Evolutionary conservation across 1,284 basidiomycete species (phyloP), one percentile per base, ranked within the genome.

Genomic region (Coriolopsis trogii): DNA sequence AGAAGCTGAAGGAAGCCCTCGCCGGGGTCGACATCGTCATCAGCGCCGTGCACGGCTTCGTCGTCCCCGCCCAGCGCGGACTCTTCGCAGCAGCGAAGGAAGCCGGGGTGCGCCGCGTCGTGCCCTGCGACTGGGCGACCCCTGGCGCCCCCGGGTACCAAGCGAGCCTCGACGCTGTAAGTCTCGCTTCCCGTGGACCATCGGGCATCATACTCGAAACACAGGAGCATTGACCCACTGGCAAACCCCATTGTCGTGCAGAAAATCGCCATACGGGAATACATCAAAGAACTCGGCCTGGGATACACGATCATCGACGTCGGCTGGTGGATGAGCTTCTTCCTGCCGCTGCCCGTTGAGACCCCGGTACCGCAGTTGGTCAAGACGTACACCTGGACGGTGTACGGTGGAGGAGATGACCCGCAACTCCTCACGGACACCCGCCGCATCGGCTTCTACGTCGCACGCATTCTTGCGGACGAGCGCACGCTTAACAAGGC

Each of bases 301-400:
- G 29, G 38, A 6, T 61, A 63, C 47, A 65, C 63, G 18, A 58
- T 63, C 49, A 53, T 65, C 45, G 62, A 63, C 50, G 51, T 62
- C 47, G 62, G 63, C 16, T 63, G 56, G 55, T 63, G 60, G 62
- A 60, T 59, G 58, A 58, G 63, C 46, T 21, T 56, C n/a, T n/a
- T 36, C 16, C 42, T 65, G 6, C 58, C 63, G 15, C 37, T 37
- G 15, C 28, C 42, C 10, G 21, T 41, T 3, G 42, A 28, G 8
- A 47, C 26, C 25, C 8, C 21, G 3, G 4, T 42, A 3, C 33
- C 42, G 5, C 6, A 20, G 13, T n/a, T 10, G 21, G 29, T 38
- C 24, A 45, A 41, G 15, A 18, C 40, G 10, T n/a, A 25, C 1
- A 24, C 28, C 9, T 41, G 46, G 36, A 18, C 46, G 46, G 9